Percentiles rank a stretch among this genome's conserved stretches.
These are phyloP conservation scores for Erodium maritimum DNA, from an alignment of 345 rosid genomes.

Conservation along the genomic window DNA sequence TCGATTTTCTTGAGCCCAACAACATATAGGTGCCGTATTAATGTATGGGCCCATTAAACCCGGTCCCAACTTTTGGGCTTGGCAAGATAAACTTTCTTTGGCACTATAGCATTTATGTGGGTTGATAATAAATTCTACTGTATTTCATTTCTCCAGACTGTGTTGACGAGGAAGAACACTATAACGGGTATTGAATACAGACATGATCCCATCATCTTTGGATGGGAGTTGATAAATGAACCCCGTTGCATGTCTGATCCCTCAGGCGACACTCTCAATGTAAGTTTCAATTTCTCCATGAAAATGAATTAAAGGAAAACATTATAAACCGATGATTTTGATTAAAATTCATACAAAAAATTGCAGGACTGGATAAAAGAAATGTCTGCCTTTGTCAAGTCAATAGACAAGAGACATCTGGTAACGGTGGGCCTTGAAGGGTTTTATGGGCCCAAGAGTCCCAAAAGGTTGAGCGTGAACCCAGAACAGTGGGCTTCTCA, in stretches of 20 bases:
- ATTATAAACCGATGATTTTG: not conserved
- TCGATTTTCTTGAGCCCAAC: not conserved
- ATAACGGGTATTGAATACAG: slow-evolving; percentile 76
- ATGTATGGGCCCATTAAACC: not conserved
- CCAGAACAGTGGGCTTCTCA: slow-evolving; percentile 73
- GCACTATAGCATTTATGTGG: not conserved
- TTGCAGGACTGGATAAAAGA: slow-evolving; percentile 83
- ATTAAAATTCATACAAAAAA: slow-evolving; percentile 6
- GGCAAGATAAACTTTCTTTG: not conserved
- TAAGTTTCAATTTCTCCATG: slow-evolving; percentile 19
- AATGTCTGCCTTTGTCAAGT: slow-evolving; percentile 73
- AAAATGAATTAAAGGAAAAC: not conserved
- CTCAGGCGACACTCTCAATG: slow-evolving; percentile 88
- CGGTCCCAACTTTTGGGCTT: not conserved
- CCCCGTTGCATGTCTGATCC: slow-evolving; percentile 89
- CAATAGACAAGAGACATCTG: slow-evolving; percentile 78
- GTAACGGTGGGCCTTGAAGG: slow-evolving; percentile 90
- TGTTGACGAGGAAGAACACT: slow-evolving; percentile 78
- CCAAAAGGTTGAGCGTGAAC: slow-evolving; percentile 61
- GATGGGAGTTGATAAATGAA: slow-evolving; percentile 91
- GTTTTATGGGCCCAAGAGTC: slow-evolving; percentile 77
- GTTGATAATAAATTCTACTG: slow-evolving; percentile 7
- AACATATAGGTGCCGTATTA: not conserved
- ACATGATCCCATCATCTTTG: slow-evolving; percentile 86
- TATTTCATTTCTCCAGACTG: slow-evolving; percentile 32